Evolutionary conservation across 202 grass and related monocot species (phyloP).

Genomic region (Dendrocalamus latiflorus): DNA sequence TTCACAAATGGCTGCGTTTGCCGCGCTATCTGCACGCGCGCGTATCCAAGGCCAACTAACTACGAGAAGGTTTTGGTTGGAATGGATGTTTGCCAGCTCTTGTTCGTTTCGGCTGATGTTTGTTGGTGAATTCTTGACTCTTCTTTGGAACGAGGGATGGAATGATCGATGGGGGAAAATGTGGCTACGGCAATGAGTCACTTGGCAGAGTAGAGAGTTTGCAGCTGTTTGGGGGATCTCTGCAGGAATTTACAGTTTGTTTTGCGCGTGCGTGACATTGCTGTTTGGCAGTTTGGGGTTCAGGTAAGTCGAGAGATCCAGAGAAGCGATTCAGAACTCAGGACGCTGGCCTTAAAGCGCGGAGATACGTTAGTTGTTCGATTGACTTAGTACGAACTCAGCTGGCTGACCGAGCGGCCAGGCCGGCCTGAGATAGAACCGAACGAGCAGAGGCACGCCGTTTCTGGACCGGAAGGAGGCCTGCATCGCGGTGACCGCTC

Average conservation of each 20-base stretch:
- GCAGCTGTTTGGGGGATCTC: too few relatives aligned
- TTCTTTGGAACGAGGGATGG: too few relatives aligned
- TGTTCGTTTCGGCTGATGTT: background rate
- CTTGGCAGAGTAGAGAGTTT: too few relatives aligned
- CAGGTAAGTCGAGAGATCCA: background rate
- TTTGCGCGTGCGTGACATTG: background rate
- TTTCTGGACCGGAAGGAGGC: background rate
- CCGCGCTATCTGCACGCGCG: background rate
- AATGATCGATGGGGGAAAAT: too few relatives aligned
- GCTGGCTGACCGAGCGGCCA: background rate
- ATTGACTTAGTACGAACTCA: background rate
- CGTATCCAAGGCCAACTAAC: background rate
- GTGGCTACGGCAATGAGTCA: too few relatives aligned
- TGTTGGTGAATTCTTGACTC: too few relatives aligned
- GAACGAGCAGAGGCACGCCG: background rate
- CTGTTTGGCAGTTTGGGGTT: background rate
- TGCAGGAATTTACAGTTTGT: too few relatives aligned
- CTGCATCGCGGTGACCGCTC: background rate
- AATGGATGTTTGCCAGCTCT: background rate
- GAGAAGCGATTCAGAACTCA: background rate
- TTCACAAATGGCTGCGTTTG: background rate
- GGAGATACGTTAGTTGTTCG: background rate
- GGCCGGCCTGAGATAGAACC: too few relatives aligned
- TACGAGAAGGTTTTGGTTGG: background rate
- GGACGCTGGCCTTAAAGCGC: slow-evolving; percentile 3